phyloP scores from a whole-genome alignment of 805 yeast genomes.

The Saturnispora bothae region DNA sequence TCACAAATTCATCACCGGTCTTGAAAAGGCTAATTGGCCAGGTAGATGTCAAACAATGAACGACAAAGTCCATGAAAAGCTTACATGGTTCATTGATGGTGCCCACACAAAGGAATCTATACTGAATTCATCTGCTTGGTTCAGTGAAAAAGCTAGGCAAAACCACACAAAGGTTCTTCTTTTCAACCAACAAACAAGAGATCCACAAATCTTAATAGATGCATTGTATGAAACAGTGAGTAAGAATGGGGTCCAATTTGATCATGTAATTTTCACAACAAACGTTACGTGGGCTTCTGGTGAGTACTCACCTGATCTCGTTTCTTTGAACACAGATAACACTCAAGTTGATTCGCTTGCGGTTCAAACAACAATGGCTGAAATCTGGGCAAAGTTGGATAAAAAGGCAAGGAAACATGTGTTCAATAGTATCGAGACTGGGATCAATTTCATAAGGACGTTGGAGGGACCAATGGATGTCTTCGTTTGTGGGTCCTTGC shows the following conservation, averaged over 20 bases:
- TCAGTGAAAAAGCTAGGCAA: constrained; percentile 28
- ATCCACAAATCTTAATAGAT: constrained; percentile 54
- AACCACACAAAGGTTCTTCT: constrained; percentile 39
- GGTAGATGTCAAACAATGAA: constrained; percentile 80
- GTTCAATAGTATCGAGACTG: constrained; percentile 65
- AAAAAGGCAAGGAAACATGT: constrained; percentile 35
- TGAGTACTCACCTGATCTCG: constrained; percentile 65
- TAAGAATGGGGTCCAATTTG: constrained; percentile 38
- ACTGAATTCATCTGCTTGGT: constrained; percentile 77
- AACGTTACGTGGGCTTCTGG: constrained; percentile 89
- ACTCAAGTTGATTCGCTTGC: constrained; percentile 68
- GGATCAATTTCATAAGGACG: constrained; percentile 44
- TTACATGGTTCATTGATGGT: constrained; percentile 87
- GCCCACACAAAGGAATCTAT: constrained; percentile 92
- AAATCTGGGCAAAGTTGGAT: constrained; percentile 54
- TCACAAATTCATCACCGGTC: constrained; percentile 43
- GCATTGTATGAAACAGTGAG: constrained; percentile 37
- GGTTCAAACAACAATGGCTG: constrained; percentile 69
- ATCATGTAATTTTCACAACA: constrained; percentile 76
- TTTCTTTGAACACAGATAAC: constrained; percentile 74
- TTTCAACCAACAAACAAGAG: constrained; percentile 93
- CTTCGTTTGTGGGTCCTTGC: constrained; percentile 89
- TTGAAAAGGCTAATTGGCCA: constrained; percentile 73
- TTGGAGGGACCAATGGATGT: constrained; percentile 50
- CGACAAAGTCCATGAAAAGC: constrained; percentile 29